Evolutionary conservation across 2,329 filamentous ascomycete species (phyloP).

Genomic region (Trichoderma aggressivum): DNA sequence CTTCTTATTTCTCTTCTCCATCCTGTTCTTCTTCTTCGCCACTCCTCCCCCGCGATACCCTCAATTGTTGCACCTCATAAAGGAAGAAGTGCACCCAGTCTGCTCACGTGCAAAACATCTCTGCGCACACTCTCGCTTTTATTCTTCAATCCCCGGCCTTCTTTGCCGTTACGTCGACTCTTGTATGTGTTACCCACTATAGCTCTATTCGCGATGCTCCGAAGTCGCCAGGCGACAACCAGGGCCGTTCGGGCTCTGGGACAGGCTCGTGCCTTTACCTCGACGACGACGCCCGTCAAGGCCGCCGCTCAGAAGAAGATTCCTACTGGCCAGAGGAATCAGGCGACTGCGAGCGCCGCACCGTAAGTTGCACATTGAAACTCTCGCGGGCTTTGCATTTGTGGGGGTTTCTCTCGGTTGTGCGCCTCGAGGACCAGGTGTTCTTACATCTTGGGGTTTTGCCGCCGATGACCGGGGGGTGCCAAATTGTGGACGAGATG

Average conservation of each 20-base stretch:
- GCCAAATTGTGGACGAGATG: conserved; percentile 70
- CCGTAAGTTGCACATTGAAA: conserved; percentile 2
- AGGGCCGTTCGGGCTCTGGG: conserved; percentile 46
- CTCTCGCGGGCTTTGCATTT: neutral
- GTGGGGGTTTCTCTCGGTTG: neutral
- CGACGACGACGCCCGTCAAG: conserved; percentile 37
- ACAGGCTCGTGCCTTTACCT: conserved; percentile 40
- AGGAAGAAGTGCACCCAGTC: neutral
- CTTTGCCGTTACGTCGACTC: neutral
- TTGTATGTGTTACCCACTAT: neutral
- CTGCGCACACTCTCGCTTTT: neutral
- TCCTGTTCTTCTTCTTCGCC: neutral
- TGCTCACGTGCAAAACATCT: neutral
- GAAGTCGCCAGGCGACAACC: conserved; percentile 43
- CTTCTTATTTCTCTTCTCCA: conserved; percentile 3
- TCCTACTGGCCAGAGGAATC: conserved; percentile 43
- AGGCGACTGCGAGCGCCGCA: conserved; percentile 43
- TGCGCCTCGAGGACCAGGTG: neutral
- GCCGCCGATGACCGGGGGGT: conserved; percentile 55
- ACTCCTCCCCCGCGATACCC: conserved; percentile 13
- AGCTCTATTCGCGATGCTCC: conserved; percentile 44
- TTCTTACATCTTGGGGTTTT: neutral
- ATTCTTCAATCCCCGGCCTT: neutral
- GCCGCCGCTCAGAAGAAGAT: conserved; percentile 40
- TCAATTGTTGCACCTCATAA: neutral